Evolutionary conservation across 345 rosid species (phyloP).

Genomic region (Crucihimalaya himalaica): DNA sequence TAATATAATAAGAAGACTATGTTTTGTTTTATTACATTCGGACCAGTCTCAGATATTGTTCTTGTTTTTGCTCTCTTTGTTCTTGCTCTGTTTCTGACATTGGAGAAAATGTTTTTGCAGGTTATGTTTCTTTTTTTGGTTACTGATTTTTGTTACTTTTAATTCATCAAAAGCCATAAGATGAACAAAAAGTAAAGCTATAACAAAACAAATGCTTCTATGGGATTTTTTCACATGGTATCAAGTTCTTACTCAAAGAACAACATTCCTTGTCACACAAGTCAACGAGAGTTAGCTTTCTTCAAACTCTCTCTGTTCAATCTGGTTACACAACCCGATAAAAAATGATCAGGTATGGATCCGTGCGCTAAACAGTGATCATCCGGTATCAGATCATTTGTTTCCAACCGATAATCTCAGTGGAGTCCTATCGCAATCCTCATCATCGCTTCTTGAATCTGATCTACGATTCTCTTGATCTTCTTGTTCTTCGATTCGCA

Average conservation of each 20-base stretch:
- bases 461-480: background rate
- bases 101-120: background rate
- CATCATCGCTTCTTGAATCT: conserved; percentile 34
- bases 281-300: conserved; percentile 12
- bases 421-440: conserved; percentile 36
- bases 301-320: conserved; percentile 15
- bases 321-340: conserved; percentile 20
- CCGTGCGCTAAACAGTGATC: background rate
- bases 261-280: conserved; percentile 32
- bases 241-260: conserved; percentile 27
- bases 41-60: background rate
- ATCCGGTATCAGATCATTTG: conserved; percentile 16
- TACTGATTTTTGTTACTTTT: background rate
- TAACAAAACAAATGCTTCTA: conserved; percentile 14
- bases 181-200: conserved; percentile 12
- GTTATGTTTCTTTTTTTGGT: background rate
- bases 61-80: conserved; percentile 27
- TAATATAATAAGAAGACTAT: background rate
- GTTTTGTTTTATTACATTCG: background rate
- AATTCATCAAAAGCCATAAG: background rate
- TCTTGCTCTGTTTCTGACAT: conserved; percentile 26
- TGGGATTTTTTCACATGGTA: conserved; percentile 27
- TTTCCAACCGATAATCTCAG: conserved; percentile 30
- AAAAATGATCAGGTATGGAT: conserved; percentile 19
- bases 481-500: background rate